Conservation (phyloP, 495 filamentous ascomycete genomes). For the Mycothermus thermophilus region DNA sequence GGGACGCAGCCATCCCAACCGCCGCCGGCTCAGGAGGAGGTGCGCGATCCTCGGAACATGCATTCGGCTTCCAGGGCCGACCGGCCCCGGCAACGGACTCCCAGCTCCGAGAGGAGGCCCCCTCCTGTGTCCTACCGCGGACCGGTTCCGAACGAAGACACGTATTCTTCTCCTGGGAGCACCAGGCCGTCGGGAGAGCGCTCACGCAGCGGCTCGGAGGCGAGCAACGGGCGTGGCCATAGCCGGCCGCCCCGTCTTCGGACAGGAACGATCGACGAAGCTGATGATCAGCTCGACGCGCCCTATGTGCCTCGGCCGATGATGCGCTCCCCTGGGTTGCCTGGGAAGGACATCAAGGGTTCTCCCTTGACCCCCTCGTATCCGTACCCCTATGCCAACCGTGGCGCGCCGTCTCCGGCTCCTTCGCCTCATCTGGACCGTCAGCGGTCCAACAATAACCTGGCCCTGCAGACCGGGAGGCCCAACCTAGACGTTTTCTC, state of each 20-base stretch:
- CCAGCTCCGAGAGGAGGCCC: conserved; percentile 31
- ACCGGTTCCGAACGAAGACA: conserved; percentile 25
- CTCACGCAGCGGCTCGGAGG: conserved; percentile 50
- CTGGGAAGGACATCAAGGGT: conserved; percentile 29
- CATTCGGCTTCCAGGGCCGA: conserved; percentile 20
- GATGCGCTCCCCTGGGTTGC: conserved; percentile 31
- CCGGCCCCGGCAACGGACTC: conserved; percentile 23
- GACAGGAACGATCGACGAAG: conserved; percentile 26
- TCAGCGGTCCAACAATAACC: conserved; percentile 18
- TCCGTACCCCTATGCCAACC: conserved; percentile 31
- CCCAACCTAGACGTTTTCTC: conserved; percentile 18
- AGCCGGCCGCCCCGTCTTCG: conserved; percentile 29
- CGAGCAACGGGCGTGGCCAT: conserved; percentile 34
- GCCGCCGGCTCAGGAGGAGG: conserved; percentile 8
- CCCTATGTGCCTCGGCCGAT: conserved; percentile 16
- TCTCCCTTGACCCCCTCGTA: conserved; percentile 35
- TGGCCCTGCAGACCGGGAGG: conserved; percentile 19
- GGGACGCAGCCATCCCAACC: conserved; percentile 17
- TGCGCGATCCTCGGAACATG: conserved; percentile 8
- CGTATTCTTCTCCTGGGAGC: conserved; percentile 14
- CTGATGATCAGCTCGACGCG: conserved; percentile 30
- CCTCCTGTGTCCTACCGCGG: conserved; percentile 29
- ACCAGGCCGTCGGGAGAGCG: conserved; percentile 28
- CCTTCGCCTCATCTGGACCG: conserved; percentile 16
- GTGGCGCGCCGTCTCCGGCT: conserved; percentile 14